These are phyloP conservation scores for Coemansia sp. DNA, from an alignment of 192 early-diverging fungal genomes.

Conservation along the genomic window DNA sequence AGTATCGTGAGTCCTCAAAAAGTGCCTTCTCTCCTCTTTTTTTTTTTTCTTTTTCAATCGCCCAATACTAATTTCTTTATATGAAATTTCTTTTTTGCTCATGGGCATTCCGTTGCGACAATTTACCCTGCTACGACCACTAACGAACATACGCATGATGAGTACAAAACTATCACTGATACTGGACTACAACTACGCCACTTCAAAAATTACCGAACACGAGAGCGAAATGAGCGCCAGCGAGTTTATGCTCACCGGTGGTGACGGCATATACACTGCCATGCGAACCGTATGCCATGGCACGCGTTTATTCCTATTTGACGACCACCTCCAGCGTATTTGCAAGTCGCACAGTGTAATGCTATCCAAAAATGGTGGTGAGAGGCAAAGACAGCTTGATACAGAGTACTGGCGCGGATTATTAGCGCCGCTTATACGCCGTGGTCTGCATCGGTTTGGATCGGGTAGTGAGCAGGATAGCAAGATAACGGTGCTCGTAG, in stretches of 20 bases:
- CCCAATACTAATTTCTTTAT: neutral
- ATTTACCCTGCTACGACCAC: neutral
- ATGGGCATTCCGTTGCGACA: conserved; percentile 1
- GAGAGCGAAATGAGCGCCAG: conserved; percentile 23
- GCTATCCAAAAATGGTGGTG: conserved; percentile 3
- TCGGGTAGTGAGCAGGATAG: conserved; percentile 13
- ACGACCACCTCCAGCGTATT: conserved; percentile 50
- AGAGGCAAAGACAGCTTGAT: conserved; percentile 2
- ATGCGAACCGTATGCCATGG: conserved; percentile 44
- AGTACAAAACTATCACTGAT: conserved; percentile 25
- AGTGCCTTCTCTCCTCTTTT: too few species aligned
- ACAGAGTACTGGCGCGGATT: conserved; percentile 35
- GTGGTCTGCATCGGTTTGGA: conserved; percentile 20
- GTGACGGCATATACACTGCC: conserved; percentile 43
- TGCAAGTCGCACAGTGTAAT: conserved; percentile 33
- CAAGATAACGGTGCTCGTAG: conserved; percentile 53
- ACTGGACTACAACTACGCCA: conserved; percentile 33
- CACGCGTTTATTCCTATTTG: conserved; percentile 38
- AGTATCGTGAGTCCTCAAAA: too few species aligned
- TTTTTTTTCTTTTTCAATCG: too few species aligned
- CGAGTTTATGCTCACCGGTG: conserved; percentile 49
- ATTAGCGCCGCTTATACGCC: conserved; percentile 33
- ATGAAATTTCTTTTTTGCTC: neutral
- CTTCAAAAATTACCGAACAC: conserved; percentile 16
- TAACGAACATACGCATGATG: conserved; percentile 16